phyloP scores from a whole-genome alignment of 176 grass and related monocot genomes.

The Rhynchospora tenuis region DNA sequence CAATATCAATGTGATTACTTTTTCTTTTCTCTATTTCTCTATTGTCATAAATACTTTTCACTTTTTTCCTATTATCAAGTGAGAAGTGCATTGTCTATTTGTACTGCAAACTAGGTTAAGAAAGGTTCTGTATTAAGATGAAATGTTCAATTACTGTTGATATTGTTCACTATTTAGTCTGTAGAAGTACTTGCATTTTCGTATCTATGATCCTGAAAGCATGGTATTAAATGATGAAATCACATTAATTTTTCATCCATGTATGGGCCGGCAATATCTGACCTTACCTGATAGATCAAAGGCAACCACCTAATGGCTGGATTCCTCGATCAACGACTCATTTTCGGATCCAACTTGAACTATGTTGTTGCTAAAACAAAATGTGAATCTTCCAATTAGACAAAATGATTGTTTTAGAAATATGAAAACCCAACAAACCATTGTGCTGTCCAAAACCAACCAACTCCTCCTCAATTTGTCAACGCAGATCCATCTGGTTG shows the following conservation, averaged over 20 bases:
- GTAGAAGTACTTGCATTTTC: too few relatives aligned
- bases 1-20: too few relatives aligned
- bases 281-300: neutral
- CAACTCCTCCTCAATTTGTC: neutral
- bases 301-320: neutral
- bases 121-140: too few relatives aligned
- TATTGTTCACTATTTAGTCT: too few relatives aligned
- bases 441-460: neutral
- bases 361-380: slow-evolving; percentile 1
- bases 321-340: neutral
- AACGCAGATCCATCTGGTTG: neutral
- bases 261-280: neutral
- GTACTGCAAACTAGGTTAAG: too few relatives aligned
- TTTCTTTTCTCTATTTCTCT: too few relatives aligned
- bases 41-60: too few relatives aligned
- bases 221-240: neutral
- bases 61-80: too few relatives aligned
- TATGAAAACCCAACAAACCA: neutral
- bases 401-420: neutral
- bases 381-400: neutral
- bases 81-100: too few relatives aligned
- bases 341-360: neutral
- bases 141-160: too few relatives aligned
- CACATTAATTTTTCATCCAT: neutral
- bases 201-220: neutral